Percentiles rank a stretch among this genome's conserved stretches.
Conservation (phyloP, 176 grass and related monocot species). For the Cocos nucifera region DNA sequence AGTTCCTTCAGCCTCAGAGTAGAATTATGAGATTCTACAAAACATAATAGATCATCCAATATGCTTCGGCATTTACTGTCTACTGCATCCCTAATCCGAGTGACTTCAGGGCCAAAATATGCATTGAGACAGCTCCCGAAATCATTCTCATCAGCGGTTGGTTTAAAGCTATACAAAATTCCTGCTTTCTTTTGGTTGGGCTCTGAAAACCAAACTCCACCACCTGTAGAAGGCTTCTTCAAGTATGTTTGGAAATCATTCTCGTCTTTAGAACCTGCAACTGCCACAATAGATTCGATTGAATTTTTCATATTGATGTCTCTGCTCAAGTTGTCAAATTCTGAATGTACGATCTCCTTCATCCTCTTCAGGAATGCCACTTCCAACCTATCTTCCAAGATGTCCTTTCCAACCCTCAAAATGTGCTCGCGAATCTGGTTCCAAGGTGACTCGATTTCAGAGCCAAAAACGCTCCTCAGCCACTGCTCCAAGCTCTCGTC, state of each 20-base stretch:
- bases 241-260: conserved; percentile 52
- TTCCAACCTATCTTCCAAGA: conserved; percentile 88
- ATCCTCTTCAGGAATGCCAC: conserved; percentile 65
- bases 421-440: conserved; percentile 74
- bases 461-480: conserved; percentile 88
- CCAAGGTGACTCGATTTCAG: conserved; percentile 91
- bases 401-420: conserved; percentile 75
- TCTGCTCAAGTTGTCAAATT: conserved; percentile 50
- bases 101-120: conserved; percentile 83
- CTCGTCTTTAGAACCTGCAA: conserved; percentile 31
- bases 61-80: conserved; percentile 90
- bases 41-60: conserved; percentile 80
- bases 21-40: conserved; percentile 93
- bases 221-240: conserved; percentile 40
- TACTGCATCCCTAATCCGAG: conserved; percentile 62
- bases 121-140: conserved; percentile 59
- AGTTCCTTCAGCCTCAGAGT: conserved; percentile 61
- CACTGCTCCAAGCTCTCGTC: conserved; percentile 85
- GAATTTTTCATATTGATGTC: conserved; percentile 57
- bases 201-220: conserved; percentile 85
- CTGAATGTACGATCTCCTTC: conserved; percentile 78
- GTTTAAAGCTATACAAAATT: conserved; percentile 69
- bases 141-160: conserved; percentile 81
- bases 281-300: conserved; percentile 43
- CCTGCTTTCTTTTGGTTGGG: conserved; percentile 79